Percentiles rank a stretch among this genome's conserved stretches.
phyloP scores from a whole-genome alignment of 305 asterid genomes.

The Rubia peregrina region DNA sequence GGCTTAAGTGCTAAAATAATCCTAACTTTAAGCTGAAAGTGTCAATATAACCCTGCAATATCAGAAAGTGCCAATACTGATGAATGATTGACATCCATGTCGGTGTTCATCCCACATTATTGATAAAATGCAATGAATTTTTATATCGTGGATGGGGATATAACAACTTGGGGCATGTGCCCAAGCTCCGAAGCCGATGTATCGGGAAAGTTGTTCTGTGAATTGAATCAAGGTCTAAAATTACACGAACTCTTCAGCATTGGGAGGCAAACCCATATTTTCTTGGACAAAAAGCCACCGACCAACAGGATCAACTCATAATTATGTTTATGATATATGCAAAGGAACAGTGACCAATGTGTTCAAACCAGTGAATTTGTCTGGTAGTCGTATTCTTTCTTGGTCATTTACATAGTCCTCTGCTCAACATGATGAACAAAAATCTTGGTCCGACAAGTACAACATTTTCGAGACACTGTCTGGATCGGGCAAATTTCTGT shows the following conservation, averaged over 20 bases:
- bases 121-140: no score
- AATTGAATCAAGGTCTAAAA: conserved; percentile 8
- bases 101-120: no score
- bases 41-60: no score
- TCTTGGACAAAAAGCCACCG: conserved; percentile 11
- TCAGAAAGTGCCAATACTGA: no score
- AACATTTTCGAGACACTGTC: background rate
- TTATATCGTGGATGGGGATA: no score
- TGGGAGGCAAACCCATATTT: background rate
- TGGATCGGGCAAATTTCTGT: background rate
- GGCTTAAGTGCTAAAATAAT: no score
- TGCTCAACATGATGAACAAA: background rate
- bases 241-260: background rate
- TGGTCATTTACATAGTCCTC: background rate
- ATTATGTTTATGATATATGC: background rate
- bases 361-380: background rate
- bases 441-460: background rate
- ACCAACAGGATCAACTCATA: conserved; percentile 1
- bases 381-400: background rate
- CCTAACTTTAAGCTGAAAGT: no score
- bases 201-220: background rate
- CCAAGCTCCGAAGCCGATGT: background rate
- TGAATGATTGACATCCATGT: no score
- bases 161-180: background rate
- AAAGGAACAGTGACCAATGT: conserved; percentile 1